A percentile compares a stretch with the other conserved stretches of the same genome.
These are phyloP conservation scores for Morella rubra DNA, from an alignment of 306 rosid species.

Conservation along the genomic window DNA sequence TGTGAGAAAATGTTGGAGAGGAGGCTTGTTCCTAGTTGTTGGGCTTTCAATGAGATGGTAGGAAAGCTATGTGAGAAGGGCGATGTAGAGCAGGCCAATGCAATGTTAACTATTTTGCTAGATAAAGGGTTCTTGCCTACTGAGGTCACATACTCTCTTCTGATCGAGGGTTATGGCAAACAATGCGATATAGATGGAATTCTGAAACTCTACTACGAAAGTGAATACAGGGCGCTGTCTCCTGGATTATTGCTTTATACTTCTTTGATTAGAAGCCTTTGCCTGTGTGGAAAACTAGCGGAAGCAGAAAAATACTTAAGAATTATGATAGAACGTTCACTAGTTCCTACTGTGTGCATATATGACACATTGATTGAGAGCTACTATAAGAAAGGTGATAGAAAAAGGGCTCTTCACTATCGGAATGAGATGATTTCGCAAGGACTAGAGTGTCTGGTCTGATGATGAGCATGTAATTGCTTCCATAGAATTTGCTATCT, in stretches of 20 bases:
- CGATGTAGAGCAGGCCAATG: conserved; percentile 47
- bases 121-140: conserved; percentile 67
- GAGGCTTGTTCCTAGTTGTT: conserved; percentile 63
- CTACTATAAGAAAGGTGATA: conserved; percentile 43
- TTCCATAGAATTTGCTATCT: conserved; percentile 77
- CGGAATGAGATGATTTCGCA: conserved; percentile 43
- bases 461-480: conserved; percentile 63
- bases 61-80: conserved; percentile 56
- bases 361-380: conserved; percentile 45
- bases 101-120: conserved; percentile 48
- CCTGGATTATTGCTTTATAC: conserved; percentile 55
- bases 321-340: conserved; percentile 55
- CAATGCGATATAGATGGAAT: conserved; percentile 45
- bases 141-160: conserved; percentile 47
- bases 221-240: conserved; percentile 53
- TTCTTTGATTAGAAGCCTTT: conserved; percentile 49
- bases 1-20: conserved; percentile 56
- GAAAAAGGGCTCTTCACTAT: conserved; percentile 37
- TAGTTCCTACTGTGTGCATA: conserved; percentile 34
- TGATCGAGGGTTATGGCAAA: conserved; percentile 55
- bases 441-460: conserved; percentile 37
- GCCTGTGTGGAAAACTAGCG: conserved; percentile 50
- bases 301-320: conserved; percentile 64
- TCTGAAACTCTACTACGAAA: conserved; percentile 73
- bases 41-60: conserved; percentile 55